Conservation (phyloP, 2,329 filamentous ascomycete species). For the Remersonia thermophila region DNA sequence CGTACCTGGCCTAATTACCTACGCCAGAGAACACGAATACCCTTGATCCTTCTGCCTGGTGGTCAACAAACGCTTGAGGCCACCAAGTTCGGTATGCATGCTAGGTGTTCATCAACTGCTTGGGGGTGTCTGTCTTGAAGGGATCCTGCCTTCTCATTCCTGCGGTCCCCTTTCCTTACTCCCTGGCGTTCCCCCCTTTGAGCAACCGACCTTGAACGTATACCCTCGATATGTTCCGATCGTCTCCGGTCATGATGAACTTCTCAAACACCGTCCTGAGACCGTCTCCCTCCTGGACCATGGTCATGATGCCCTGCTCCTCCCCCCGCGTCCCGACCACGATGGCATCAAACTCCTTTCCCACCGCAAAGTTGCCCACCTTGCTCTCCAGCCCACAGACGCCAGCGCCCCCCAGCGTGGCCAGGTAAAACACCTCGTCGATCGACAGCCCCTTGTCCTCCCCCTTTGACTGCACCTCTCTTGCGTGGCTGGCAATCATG, state of each 20-base stretch:
- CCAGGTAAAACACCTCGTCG: slow-evolving; percentile 45
- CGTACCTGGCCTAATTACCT: too few relatives aligned
- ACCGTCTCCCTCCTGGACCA: slow-evolving; percentile 38
- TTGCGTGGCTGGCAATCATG: slow-evolving; percentile 40
- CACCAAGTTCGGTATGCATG: too few relatives aligned
- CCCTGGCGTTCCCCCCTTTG: too few relatives aligned
- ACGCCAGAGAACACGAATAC: too few relatives aligned
- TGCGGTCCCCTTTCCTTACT: too few relatives aligned
- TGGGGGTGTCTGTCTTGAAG: too few relatives aligned
- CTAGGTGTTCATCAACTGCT: too few relatives aligned
- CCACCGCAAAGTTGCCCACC: slow-evolving; percentile 44
- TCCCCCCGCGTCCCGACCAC: slow-evolving; percentile 29
- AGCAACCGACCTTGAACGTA: slow-evolving; percentile 35
- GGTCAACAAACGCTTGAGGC: too few relatives aligned
- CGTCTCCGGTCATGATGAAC: slow-evolving; percentile 54
- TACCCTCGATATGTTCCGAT: slow-evolving; percentile 45
- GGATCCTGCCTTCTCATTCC: too few relatives aligned
- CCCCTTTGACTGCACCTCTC: slow-evolving; percentile 29
- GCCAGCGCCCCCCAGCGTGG: slow-evolving; percentile 47
- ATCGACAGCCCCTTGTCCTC: slow-evolving; percentile 34
- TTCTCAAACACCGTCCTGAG: slow-evolving; percentile 42
- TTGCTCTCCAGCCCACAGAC: slow-evolving; percentile 42
- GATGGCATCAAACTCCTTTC: slow-evolving; percentile 51
- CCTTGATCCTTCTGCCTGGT: too few relatives aligned
- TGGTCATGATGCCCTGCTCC: slow-evolving; percentile 35